Evolutionary conservation across 768 basidiomycete genomes (phyloP).

Genomic region (Gyrodon lividus): DNA sequence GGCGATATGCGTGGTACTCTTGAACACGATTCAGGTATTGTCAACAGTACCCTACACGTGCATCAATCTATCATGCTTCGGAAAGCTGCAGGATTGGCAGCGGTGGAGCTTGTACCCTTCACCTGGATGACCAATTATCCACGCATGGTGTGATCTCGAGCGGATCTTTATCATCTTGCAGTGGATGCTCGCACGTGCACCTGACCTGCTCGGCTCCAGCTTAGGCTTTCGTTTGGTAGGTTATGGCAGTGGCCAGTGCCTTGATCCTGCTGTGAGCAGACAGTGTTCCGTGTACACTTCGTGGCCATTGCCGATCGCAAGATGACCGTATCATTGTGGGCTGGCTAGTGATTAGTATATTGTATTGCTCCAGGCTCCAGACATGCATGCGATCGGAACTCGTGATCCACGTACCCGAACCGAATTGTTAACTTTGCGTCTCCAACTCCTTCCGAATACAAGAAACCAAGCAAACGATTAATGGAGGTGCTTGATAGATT

Average conservation of each 20-base stretch:
- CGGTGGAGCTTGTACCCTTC: background rate
- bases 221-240: background rate
- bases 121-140: background rate
- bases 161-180: background rate
- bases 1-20: background rate
- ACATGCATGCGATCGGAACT: too few species aligned
- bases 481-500: too few species aligned
- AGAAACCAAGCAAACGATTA: too few species aligned
- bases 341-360: too few species aligned
- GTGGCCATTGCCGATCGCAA: too few species aligned
- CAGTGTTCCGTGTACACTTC: background rate
- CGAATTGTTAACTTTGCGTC: too few species aligned
- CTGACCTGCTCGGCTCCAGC: background rate
- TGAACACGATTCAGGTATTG: background rate
- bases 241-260: background rate
- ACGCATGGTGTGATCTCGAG: background rate
- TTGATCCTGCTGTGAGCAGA: background rate
- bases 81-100: background rate
- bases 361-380: too few species aligned
- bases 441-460: too few species aligned
- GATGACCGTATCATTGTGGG: too few species aligned
- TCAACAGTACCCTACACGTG: background rate
- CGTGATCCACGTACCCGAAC: too few species aligned
- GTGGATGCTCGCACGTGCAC: background rate
- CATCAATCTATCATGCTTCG: background rate